Evolutionary conservation across 108 stramenopile species (phyloP), one percentile per base, ranked within the genome.

Genomic region (Schizochytrium sp.): DNA sequence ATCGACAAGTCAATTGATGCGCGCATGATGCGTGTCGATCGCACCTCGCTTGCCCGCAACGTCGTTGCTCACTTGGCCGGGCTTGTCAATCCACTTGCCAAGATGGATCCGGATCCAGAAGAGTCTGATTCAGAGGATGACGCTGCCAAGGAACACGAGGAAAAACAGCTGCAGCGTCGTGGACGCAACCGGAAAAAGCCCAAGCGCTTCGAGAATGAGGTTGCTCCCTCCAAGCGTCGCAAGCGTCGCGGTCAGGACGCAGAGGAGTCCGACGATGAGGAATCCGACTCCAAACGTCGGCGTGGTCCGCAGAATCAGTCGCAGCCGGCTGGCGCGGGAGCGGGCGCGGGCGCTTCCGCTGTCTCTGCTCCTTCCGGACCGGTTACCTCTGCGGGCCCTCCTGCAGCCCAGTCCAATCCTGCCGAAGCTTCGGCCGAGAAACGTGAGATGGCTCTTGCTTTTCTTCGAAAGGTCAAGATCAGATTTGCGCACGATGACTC

Each of bases 121-220:
- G 76, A 83, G 25, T 83, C 76, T 6, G 76, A 83, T 4, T 47
- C 45, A 3, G 45, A 47, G 76, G 76, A 83, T 45, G 76, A 83
- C 19, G 76, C 48, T 23, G 51, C 48, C 76, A 83, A 83, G 76
- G 76, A 83, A 18, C 45, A 47, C 76, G 76, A 83, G 51, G 76
- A 83, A 45, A 83, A 83, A 23, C 76, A 53, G 25, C 45, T 53
- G 19, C 76, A 53, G 76, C 76, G 76, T 23, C 45, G 76, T 12
- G 45, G 48, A 18, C 76, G 76, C 76, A 83, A 47, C 45, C 45
- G 76, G 0, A 47, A 53, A 83, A 47, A 47, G 28, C 76, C 76
- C 6, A 83, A 83, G 76, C 76, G 76, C 25, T 83, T 83, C 51
- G 76, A 83, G 76, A 53, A 53, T 23, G 48, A 83, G 76, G 76